phyloP scores from a whole-genome alignment of 2,329 filamentous ascomycete genomes.

The Chrysoporthe cubensis region DNA sequence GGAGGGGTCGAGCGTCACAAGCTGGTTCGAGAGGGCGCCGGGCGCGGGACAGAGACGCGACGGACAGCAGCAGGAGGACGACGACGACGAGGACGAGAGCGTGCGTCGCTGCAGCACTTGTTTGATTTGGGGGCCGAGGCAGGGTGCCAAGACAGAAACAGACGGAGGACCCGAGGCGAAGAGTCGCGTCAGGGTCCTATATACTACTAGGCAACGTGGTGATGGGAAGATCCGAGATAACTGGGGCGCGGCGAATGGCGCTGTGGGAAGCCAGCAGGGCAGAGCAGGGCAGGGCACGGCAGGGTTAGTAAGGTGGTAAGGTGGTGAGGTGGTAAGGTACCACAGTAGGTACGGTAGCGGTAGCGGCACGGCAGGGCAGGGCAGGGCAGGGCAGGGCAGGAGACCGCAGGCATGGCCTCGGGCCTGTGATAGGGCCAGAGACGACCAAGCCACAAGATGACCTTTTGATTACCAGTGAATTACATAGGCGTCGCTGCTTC shows the following conservation, averaged over 20 bases:
- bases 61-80: too few relatives aligned
- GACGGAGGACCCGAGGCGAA: not conserved
- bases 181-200: constrained; percentile 7
- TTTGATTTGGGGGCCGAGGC: not conserved
- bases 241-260: not conserved
- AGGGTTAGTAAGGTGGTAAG: not conserved
- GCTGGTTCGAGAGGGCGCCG: too few relatives aligned
- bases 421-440: constrained; percentile 6
- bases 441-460: constrained; percentile 8
- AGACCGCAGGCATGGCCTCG: not conserved
- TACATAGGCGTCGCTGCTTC: not conserved
- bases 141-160: constrained; percentile 6
- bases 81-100: too few relatives aligned
- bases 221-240: constrained; percentile 9
- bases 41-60: not conserved
- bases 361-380: not conserved
- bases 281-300: not conserved
- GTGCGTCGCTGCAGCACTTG: too few relatives aligned
- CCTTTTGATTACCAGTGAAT: not conserved
- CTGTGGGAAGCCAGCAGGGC: not conserved
- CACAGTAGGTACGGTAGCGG: not conserved
- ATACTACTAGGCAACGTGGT: constrained; percentile 6
- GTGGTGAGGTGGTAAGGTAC: not conserved
- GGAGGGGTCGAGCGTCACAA: not conserved
- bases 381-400: not conserved